Evolutionary conservation across 306 rosid species (phyloP).

Genomic region (Elaeagnus macrophylla): DNA sequence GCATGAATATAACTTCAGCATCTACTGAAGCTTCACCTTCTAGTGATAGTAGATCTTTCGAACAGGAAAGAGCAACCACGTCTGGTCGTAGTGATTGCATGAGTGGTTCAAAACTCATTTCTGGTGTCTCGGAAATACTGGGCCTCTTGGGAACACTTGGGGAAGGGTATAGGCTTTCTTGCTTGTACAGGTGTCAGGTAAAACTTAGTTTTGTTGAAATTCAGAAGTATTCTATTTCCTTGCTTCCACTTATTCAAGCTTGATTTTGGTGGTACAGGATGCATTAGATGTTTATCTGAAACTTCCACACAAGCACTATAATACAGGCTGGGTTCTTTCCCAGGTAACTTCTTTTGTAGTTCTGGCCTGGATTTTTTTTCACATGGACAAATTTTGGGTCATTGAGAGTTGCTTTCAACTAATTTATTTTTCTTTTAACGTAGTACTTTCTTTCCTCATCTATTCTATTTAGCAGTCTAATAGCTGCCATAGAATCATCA

Average conservation of each 20-base stretch:
- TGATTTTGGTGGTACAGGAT: constrained; percentile 50
- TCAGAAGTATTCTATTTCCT: constrained; percentile 10
- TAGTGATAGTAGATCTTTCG: constrained; percentile 49
- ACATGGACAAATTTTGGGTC: no score
- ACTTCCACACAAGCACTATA: constrained; percentile 86
- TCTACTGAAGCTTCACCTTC: constrained; percentile 44
- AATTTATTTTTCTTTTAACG: no score
- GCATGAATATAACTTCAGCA: constrained; percentile 40
- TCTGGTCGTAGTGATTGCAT: constrained; percentile 38
- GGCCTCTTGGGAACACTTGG: constrained; percentile 77
- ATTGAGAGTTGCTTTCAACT: no score
- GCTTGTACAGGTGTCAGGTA: constrained; percentile 90
- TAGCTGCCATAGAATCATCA: no score
- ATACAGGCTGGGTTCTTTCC: constrained; percentile 96
- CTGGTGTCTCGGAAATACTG: constrained; percentile 68
- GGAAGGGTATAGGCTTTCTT: constrained; percentile 85
- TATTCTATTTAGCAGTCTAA: no score
- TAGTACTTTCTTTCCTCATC: no score
- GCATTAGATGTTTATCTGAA: constrained; percentile 76
- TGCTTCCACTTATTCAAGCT: constrained; percentile 20
- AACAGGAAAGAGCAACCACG: constrained; percentile 42
- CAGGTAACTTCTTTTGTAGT: constrained; percentile 42
- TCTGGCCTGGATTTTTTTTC: no score
- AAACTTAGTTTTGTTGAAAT: constrained; percentile 17
- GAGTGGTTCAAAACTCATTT: constrained; percentile 46